Percentiles rank a stretch among this genome's conserved stretches.
These are phyloP conservation scores for Plasmodium vivax DNA, from an alignment of 169 alveolate species.

Conservation along the genomic window DNA sequence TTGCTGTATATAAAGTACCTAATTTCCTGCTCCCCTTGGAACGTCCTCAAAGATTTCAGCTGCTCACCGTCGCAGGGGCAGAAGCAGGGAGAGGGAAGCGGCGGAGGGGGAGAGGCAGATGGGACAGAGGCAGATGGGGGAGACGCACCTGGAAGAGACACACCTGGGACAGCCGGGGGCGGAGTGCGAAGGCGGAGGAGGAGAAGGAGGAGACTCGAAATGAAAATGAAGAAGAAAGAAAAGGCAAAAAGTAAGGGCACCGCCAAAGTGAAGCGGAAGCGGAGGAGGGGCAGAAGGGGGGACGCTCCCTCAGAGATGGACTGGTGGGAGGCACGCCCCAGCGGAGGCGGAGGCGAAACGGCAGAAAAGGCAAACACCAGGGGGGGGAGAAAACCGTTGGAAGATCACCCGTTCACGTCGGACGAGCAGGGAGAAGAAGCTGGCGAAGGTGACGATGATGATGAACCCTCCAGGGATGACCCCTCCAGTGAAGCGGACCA, in stretches of 20 bases:
- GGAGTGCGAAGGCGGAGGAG: background rate
- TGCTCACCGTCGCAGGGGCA: background rate
- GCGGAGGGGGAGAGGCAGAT: background rate
- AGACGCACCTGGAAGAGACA: too few species aligned
- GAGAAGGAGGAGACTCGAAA: background rate
- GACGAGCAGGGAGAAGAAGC: background rate
- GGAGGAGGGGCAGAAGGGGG: background rate
- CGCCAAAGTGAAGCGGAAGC: background rate
- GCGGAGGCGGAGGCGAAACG: background rate
- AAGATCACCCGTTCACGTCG: background rate
- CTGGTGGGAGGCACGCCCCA: background rate
- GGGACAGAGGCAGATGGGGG: background rate
- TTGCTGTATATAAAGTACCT: conserved; percentile 50
- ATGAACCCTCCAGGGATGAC: background rate
- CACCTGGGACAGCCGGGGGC: background rate
- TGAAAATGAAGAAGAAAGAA: background rate
- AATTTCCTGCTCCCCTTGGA: conserved; percentile 64
- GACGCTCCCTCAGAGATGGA: background rate
- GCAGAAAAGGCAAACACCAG: background rate
- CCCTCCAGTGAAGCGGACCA: background rate
- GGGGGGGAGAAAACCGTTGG: background rate
- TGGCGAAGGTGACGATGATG: background rate
- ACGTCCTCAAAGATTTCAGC: conserved; percentile 33
- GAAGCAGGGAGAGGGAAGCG: background rate
- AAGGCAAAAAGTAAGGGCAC: background rate